Evolutionary conservation across 768 basidiomycete genomes (phyloP).

Genomic region (Mycena olivaceomarginata): DNA sequence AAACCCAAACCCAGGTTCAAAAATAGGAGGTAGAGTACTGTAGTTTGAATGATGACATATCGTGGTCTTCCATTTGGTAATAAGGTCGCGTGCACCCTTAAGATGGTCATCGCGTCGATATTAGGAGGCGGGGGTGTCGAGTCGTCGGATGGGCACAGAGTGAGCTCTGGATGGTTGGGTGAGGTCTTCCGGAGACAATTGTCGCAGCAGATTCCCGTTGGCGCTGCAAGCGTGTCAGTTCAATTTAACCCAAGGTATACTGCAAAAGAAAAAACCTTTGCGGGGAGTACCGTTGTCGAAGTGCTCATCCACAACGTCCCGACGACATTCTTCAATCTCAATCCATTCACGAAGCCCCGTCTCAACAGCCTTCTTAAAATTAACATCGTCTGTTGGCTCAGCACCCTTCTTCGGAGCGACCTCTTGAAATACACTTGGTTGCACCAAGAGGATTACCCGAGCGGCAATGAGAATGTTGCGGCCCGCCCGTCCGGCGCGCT

Average conservation of each 20-base stretch:
- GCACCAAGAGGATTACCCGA: not conserved
- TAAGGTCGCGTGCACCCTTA: not conserved
- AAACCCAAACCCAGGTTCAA: too few species aligned
- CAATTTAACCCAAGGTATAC: not conserved
- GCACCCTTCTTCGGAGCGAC: not conserved
- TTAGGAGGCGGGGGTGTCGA: not conserved
- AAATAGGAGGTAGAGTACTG: too few species aligned
- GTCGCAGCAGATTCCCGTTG: slow-evolving; percentile 34
- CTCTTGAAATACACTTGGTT: not conserved
- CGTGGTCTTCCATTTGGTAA: slow-evolving; percentile 14
- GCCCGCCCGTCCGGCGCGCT: not conserved
- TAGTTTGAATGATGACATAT: too few species aligned
- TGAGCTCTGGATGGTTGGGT: slow-evolving; percentile 6
- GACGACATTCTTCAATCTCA: slow-evolving; percentile 46
- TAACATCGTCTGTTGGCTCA: not conserved
- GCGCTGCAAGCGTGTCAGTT: slow-evolving; percentile 4
- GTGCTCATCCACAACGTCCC: slow-evolving; percentile 48
- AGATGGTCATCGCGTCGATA: slow-evolving; percentile 10
- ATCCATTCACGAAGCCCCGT: slow-evolving; percentile 32
- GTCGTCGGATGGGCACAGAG: not conserved
- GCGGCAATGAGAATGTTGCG: not conserved
- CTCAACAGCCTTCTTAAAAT: not conserved
- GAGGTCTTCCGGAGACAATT: not conserved
- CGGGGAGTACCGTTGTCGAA: slow-evolving; percentile 45
- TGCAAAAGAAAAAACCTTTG: not conserved